phyloP scores from a whole-genome alignment of 1,139 yeast species.

The Zhuliangozyma parablackwelliae region DNA sequence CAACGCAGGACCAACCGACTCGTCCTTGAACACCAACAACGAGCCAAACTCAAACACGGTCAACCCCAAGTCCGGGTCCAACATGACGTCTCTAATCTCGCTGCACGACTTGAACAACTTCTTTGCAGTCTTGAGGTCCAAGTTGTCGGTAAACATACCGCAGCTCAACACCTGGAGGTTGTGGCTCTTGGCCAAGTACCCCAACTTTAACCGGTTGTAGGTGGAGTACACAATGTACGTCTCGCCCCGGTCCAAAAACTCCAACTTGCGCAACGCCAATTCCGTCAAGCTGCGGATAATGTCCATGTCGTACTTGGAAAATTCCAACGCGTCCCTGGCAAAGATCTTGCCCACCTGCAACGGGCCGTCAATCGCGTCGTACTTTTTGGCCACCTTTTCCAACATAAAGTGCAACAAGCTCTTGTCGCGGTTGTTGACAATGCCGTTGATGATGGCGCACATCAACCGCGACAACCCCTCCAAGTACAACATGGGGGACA shows the following conservation, averaged over 20 bases:
- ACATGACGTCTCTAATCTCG: conserved; percentile 38
- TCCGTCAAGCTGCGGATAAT: conserved; percentile 28
- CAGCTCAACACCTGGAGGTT: conserved; percentile 41
- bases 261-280: conserved; percentile 37
- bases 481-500: conserved; percentile 43
- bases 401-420: conserved; percentile 30
- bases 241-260: conserved; percentile 43
- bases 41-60: conserved; percentile 53
- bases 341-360: conserved; percentile 3
- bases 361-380: conserved; percentile 12
- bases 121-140: conserved; percentile 29
- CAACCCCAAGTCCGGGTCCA: conserved; percentile 44
- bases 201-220: conserved; percentile 33
- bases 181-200: conserved; percentile 38
- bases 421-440: conserved; percentile 20
- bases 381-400: conserved; percentile 19
- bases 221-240: conserved; percentile 42
- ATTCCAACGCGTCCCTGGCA: conserved; percentile 15
- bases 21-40: conserved; percentile 45
- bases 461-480: conserved; percentile 40
- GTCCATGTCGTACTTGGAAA: conserved; percentile 22
- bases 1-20: conserved; percentile 41
- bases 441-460: conserved; percentile 28
- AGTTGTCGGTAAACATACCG: conserved; percentile 39
- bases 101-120: conserved; percentile 35